Percentiles rank a stretch among this genome's conserved stretches.
These are phyloP conservation scores for Lycium ferocissimum DNA, from an alignment of 257 asterid genomes.

Conservation along the genomic window DNA sequence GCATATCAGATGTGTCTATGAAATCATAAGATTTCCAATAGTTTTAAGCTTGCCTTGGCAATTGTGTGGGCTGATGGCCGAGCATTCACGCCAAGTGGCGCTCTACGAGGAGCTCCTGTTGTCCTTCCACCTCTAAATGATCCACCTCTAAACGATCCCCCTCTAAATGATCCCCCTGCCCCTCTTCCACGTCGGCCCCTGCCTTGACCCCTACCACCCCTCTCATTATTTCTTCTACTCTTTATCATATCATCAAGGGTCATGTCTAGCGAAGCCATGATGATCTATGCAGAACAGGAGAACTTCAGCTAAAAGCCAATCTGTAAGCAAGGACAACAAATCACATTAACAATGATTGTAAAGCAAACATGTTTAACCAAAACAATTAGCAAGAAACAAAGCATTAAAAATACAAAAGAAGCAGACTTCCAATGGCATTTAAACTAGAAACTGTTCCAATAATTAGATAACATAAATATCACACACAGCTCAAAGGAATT, in stretches of 20 bases:
- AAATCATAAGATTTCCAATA: slow-evolving; percentile 70
- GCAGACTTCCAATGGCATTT: not conserved
- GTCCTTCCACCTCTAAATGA: slow-evolving; percentile 43
- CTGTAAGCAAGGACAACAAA: slow-evolving; percentile 36
- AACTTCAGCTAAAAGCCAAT: slow-evolving; percentile 22
- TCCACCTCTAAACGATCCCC: slow-evolving; percentile 49
- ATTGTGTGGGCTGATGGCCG: slow-evolving; percentile 67
- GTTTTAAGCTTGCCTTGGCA: slow-evolving; percentile 97
- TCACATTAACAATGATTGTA: not conserved
- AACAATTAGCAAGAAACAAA: not conserved
- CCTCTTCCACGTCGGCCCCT: slow-evolving; percentile 79
- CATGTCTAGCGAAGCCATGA: slow-evolving; percentile 87
- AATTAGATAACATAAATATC: not conserved
- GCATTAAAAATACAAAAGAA: not conserved
- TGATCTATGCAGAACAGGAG: slow-evolving; percentile 21
- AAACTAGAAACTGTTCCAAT: not conserved
- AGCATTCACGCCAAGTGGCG: slow-evolving; percentile 76
- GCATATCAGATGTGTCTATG: slow-evolving; percentile 58
- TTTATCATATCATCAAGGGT: slow-evolving; percentile 90
- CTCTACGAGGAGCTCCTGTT: slow-evolving; percentile 70
- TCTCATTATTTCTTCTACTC: slow-evolving; percentile 60
- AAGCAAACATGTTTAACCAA: not conserved
- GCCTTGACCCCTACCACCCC: slow-evolving; percentile 75
- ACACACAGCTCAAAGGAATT: not conserved
- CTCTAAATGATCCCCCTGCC: slow-evolving; percentile 63